phyloP scores from a whole-genome alignment of 352 stramenopile species.

The Phytopythium kandeliae region DNA sequence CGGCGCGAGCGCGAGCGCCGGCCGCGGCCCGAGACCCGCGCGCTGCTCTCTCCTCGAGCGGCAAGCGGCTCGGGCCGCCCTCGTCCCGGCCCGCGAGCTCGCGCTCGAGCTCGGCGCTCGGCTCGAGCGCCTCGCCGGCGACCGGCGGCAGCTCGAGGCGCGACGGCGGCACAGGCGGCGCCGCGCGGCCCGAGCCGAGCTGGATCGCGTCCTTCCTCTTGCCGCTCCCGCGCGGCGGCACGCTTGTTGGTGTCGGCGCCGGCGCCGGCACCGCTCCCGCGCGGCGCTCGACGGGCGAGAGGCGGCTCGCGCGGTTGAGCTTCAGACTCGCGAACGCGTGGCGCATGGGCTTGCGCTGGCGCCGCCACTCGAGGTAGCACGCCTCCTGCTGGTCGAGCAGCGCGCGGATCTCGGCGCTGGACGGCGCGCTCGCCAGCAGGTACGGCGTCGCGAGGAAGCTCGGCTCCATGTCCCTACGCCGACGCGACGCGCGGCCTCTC shows the following conservation, averaged over 20 bases:
- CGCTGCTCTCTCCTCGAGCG: background rate
- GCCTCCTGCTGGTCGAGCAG: slow-evolving; percentile 49
- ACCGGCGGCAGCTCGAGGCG: background rate
- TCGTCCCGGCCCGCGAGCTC: background rate
- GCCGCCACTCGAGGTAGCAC: slow-evolving; percentile 34
- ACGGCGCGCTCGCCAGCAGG: slow-evolving; percentile 21
- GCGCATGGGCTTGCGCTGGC: slow-evolving; percentile 29
- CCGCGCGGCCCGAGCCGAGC: background rate
- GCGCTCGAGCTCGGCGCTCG: background rate
- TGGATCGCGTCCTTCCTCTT: slow-evolving; percentile 5
- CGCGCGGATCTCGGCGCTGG: slow-evolving; percentile 37
- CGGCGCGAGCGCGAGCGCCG: too few species aligned
- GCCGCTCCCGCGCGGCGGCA: too few species aligned
- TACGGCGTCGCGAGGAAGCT: slow-evolving; percentile 55
- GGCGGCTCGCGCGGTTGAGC: slow-evolving; percentile 28
- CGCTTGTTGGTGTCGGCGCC: background rate
- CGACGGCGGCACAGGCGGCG: background rate
- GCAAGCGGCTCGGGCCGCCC: background rate
- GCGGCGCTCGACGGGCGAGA: background rate
- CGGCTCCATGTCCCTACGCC: too few species aligned
- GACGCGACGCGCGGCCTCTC: too few species aligned
- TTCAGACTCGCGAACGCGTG: slow-evolving; percentile 41
- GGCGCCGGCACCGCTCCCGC: background rate
- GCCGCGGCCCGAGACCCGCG: background rate
- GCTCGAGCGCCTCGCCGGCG: background rate